Base-by-base conservation (phyloP, 352 stramenopile genomes). In the Phytopythium cucurbitacearum region DNA sequence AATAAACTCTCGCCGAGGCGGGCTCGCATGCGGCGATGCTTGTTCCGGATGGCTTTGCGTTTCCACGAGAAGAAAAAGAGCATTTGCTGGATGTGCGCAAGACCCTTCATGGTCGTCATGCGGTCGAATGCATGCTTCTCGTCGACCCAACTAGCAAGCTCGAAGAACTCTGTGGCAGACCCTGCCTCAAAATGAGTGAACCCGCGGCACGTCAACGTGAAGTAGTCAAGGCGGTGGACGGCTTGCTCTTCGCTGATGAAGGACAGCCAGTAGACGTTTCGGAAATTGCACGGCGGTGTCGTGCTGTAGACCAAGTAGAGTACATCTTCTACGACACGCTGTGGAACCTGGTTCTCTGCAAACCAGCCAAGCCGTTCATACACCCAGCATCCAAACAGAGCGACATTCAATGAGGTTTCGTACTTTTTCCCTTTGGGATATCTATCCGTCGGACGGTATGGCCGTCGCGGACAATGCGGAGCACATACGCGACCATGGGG, bases 21-120 rank as follows among this genome's bases (percentile, higher is more conserved):
- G 13, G 73, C 66, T 13, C 57, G 62, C 37, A 80, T 56, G 3
- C 76, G 69, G 35, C 53, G 55, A 35, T 79, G 62, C 37, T 71
- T 73, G 45, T 70, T 59, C 10, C 66, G 58, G n/a, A 83, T 62
- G 28, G 73, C 60, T 46, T 75, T 81, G 15, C 65, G 67, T 36
- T 87, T 88, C 79, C 79, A 90, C 6, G 72, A 85, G 42, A 85
- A 77, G 52, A 88, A 90, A 53, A 88, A 90, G 13, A 90, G 60
- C 55, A 90, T 76, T 15, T 73, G 69, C 54, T 90, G 74, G 13
- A 89, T 80, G 56, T 74, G 77, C 47, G 80, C 57, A 2, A 90
- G 52, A 0, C 76, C 73, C 4, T 69, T 54, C 74, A 90, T 88
- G 13, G 45, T 76, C 4, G 77, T 84, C 72, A 90, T 88, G 51